phyloP scores from a whole-genome alignment of 768 basidiomycete species.

The Podaxis pistillaris region DNA sequence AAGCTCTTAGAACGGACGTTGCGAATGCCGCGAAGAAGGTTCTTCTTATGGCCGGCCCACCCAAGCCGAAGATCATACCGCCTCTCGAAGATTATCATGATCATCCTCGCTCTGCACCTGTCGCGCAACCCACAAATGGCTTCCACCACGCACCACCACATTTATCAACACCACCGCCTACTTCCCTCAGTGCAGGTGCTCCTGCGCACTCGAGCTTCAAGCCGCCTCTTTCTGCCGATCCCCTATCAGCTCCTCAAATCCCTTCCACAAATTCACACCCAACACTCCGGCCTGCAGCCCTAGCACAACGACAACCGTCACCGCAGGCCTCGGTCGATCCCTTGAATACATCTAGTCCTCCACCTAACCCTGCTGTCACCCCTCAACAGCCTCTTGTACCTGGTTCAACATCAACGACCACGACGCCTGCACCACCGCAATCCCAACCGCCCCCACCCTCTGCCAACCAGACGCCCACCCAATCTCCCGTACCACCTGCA shows the following conservation, averaged over 20 bases:
- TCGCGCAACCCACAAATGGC: conserved; percentile 32
- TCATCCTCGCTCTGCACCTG: conserved; percentile 27
- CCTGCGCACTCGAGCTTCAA: conserved; percentile 20
- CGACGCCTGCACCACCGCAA: conserved; percentile 25
- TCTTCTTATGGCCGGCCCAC: conserved; percentile 46
- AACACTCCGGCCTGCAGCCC: not conserved
- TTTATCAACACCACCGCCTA: conserved; percentile 35
- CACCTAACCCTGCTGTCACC: not conserved
- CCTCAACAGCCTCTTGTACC: not conserved
- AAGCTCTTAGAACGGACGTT: conserved; percentile 78
- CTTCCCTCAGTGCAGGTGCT: conserved; percentile 25
- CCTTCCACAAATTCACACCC: not conserved
- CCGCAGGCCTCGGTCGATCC: conserved; percentile 7
- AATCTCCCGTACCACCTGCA: conserved; percentile 27
- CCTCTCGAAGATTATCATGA: conserved; percentile 61
- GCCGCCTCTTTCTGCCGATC: conserved; percentile 23
- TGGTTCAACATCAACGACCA: conserved; percentile 20
- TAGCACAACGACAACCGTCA: conserved; percentile 5
- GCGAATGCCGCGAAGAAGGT: conserved; percentile 62
- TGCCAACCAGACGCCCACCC: not conserved
- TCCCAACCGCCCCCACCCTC: conserved; percentile 9
- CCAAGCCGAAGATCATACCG: conserved; percentile 60
- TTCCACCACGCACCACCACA: conserved; percentile 27
- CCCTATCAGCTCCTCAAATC: not conserved
- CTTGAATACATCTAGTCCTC: not conserved